Conservation (phyloP, 2,329 filamentous ascomycete species). For the Colletotrichum sp. region DNA sequence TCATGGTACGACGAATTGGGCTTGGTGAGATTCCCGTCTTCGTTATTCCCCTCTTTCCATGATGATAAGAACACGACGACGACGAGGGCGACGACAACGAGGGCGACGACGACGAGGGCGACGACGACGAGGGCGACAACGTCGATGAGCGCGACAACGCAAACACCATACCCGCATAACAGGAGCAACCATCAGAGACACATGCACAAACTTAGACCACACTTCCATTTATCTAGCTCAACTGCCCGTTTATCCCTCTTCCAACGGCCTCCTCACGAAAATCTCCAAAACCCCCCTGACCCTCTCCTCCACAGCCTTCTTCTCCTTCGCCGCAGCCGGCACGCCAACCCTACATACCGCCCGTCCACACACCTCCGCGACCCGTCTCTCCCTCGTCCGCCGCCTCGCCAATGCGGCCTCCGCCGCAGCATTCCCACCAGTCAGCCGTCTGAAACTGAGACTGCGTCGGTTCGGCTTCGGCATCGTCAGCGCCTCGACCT, state of each 20-base stretch:
- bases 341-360: slow-evolving; percentile 61
- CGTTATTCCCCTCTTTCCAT: too few species aligned
- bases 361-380: slow-evolving; percentile 69
- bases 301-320: slow-evolving; percentile 64
- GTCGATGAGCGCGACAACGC: neutral
- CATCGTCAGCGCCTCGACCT: slow-evolving; percentile 36
- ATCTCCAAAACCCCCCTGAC: slow-evolving; percentile 72
- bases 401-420: slow-evolving; percentile 49
- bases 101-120: neutral
- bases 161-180: neutral
- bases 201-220: neutral
- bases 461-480: slow-evolving; percentile 39
- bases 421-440: slow-evolving; percentile 25
- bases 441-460: slow-evolving; percentile 47
- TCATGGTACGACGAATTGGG: too few species aligned
- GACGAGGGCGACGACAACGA: too few species aligned
- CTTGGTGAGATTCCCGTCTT: too few species aligned
- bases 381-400: slow-evolving; percentile 62
- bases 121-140: too few species aligned
- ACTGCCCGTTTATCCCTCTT: neutral
- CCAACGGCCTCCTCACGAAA: slow-evolving; percentile 50
- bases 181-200: neutral
- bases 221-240: neutral
- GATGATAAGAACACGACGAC: too few species aligned
- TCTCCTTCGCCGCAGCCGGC: slow-evolving; percentile 55